Conservation (phyloP, 129 eudicot genomes). For the Lactuca saligna region DNA sequence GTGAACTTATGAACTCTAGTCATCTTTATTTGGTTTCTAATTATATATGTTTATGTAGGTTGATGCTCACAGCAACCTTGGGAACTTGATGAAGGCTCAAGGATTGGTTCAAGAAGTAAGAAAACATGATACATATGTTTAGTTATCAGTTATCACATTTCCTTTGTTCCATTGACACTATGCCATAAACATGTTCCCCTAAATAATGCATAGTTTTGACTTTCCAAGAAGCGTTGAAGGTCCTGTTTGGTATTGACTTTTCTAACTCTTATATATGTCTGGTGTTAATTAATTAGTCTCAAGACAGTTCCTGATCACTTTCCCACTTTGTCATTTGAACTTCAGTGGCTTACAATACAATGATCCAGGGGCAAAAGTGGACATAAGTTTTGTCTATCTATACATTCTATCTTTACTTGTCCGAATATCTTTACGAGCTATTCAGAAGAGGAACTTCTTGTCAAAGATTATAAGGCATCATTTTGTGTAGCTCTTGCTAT, state of each 20-base stretch:
- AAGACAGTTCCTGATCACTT: neutral
- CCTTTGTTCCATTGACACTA: constrained; percentile 5
- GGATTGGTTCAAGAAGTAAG: constrained; percentile 86
- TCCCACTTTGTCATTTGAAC: constrained; percentile 1
- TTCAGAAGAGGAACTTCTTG: constrained; percentile 9
- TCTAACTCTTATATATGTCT: neutral
- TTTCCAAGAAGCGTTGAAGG: neutral
- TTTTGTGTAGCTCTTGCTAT: constrained; percentile 30
- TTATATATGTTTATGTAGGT: constrained; percentile 43
- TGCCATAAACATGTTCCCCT: neutral
- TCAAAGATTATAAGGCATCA: constrained; percentile 4
- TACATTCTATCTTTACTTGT: neutral
- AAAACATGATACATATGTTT: constrained; percentile 11
- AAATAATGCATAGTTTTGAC: neutral
- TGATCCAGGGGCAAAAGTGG: constrained; percentile 16
- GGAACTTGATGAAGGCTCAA: constrained; percentile 98
- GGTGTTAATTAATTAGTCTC: constrained; percentile 3
- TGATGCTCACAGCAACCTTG: constrained; percentile 98
- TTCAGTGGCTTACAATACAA: neutral
- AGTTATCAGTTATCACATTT: neutral
- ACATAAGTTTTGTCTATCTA: neutral
- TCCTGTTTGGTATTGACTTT: neutral
- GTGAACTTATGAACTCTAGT: constrained; percentile 17
- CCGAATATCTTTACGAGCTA: neutral
- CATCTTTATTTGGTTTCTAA: constrained; percentile 15